Base-by-base conservation (phyloP, 1,284 basidiomycete species). In the Serendipita sp. region DNA sequence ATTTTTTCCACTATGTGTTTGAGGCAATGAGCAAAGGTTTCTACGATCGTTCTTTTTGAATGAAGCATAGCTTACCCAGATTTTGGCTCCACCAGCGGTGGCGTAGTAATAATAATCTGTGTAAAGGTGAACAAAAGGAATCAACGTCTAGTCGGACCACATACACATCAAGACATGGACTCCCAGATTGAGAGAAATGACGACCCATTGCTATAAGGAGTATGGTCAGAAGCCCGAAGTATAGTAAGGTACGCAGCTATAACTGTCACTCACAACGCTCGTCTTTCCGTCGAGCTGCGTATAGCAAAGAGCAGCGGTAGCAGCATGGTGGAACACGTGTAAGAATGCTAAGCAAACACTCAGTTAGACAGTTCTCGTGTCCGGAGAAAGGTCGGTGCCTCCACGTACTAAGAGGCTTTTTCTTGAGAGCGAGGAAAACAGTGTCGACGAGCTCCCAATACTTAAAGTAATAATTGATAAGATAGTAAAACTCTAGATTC, bases 301-400 rank as follows among this genome's bases (percentile, higher is more conserved):
- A 74, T 75, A 82, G 74, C 82, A 83, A 43, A 83, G 75, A 43
- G 80, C 72, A 49, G 81, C 81, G 61, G 81, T 83, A 3, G 81
- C 81, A 63, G 80, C 77, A 74, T 83, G 82, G 73, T 83, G 82
- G 75, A 82, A 83, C 69, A 82, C 80, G 74, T 83, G 82, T 61
- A 83, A 74, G 77, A 82, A 82, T 41, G 76, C 75, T 61, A 50
- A 15, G 35, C 32, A 32, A 32, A 15, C 55, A 22, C 38, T 42
- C 45, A 44, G 45, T 26, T 17, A 13, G 62, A 15, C 30, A 6
- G 45, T 53, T 10, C 12, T 15, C 60, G n/a, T 26, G 32, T 34
- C 22, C 53, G 53, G 32, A 34, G 53, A 60, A 26, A 60, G 38
- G 62, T 60, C 41, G 49, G n/a, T 26, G 35, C 13, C 29, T 30